phyloP scores from a whole-genome alignment of 2,329 filamentous ascomycete genomes.

The Trichoderma hamatum region DNA sequence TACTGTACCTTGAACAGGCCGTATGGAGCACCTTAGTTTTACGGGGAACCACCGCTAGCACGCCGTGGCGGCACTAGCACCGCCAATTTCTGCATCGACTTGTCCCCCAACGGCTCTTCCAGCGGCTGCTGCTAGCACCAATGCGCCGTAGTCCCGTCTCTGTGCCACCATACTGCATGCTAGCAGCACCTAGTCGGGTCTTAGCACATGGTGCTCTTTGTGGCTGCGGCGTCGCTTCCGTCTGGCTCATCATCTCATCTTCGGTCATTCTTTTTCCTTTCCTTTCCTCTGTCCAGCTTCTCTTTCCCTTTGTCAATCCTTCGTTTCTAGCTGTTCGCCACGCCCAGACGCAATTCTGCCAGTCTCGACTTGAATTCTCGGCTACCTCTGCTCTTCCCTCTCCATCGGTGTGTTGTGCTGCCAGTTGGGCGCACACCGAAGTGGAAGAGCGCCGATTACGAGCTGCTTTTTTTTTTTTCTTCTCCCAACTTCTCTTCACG shows the following conservation, averaged over 20 bases:
- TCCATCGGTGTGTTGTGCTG: background rate
- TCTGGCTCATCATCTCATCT: slow-evolving; percentile 3
- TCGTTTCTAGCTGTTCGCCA: background rate
- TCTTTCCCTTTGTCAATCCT: background rate
- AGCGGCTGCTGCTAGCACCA: background rate
- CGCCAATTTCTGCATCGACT: background rate
- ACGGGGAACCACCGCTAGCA: background rate
- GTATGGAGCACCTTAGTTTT: background rate
- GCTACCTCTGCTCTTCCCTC: background rate
- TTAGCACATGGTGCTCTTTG: background rate
- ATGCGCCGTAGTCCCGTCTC: background rate
- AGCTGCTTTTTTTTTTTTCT: background rate
- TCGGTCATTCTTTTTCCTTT: background rate
- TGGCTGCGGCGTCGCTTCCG: background rate
- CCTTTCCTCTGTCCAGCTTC: background rate
- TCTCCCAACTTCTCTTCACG: background rate
- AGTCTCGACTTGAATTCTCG: background rate
- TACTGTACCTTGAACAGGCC: background rate
- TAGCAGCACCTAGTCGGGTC: background rate
- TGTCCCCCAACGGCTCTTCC: background rate
- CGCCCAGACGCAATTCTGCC: background rate
- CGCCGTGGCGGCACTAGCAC: background rate
- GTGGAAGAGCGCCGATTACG: background rate
- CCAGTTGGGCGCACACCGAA: slow-evolving; percentile 7
- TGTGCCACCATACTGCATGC: background rate